Evolutionary conservation across 208 protist species (phyloP).

Genomic region (Trypanosoma brucei): DNA sequence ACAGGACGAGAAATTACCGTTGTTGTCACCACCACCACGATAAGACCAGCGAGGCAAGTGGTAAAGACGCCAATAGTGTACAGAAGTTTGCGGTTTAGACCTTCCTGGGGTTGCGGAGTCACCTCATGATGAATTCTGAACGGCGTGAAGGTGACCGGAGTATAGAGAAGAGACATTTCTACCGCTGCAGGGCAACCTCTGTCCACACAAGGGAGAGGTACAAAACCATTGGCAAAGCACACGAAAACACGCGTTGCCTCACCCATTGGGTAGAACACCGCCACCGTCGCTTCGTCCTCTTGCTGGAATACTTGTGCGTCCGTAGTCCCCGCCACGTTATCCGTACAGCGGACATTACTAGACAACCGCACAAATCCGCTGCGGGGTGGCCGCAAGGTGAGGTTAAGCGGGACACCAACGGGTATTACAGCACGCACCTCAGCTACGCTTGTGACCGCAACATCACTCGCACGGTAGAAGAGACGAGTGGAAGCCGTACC

Average conservation of each 20-base stretch:
- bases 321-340: constrained; percentile 5
- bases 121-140: constrained; percentile 5
- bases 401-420: neutral
- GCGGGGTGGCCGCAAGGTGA: constrained; percentile 3
- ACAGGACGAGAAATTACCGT: too few species aligned
- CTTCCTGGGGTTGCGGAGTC: neutral
- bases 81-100: neutral
- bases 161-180: constrained; percentile 8
- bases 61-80: neutral
- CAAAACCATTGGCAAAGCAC: constrained; percentile 12
- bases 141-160: constrained; percentile 14
- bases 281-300: neutral
- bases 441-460: neutral
- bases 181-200: neutral
- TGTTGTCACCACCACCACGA: too few species aligned
- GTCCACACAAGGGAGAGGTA: neutral
- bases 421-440: neutral
- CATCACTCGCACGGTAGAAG: constrained; percentile 8
- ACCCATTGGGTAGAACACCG: constrained; percentile 2
- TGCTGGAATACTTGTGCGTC: constrained; percentile 1
- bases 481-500: neutral
- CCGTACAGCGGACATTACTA: constrained; percentile 7
- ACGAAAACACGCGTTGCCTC: constrained; percentile 11
- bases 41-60: too few species aligned
- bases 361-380: constrained; percentile 14